These are phyloP conservation scores for Leccinum subtestaceum DNA, from an alignment of 768 basidiomycete genomes.

Conservation along the genomic window DNA sequence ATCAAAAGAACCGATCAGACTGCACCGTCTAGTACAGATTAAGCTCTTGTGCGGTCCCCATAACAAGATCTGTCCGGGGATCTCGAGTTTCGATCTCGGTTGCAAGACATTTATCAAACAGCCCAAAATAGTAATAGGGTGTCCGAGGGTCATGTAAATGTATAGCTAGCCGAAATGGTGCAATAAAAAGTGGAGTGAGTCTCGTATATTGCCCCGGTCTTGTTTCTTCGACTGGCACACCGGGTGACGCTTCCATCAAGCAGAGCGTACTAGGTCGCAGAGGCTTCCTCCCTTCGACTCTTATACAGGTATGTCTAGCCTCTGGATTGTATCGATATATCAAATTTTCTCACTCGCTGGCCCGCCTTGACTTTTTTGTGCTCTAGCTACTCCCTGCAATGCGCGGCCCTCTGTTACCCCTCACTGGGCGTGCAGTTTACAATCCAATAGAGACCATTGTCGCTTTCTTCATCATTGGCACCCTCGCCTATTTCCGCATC, in stretches of 20 bases:
- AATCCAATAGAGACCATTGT: slow-evolving; percentile 90
- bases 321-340: neutral
- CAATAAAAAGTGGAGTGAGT: slow-evolving; percentile 32
- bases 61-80: neutral
- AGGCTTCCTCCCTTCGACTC: neutral
- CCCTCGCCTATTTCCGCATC: slow-evolving; percentile 93
- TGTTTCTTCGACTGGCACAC: neutral
- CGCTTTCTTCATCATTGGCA: slow-evolving; percentile 82
- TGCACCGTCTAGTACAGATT: neutral
- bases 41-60: neutral
- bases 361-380: neutral
- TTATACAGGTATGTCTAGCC: neutral
- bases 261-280: neutral
- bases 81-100: neutral
- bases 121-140: slow-evolving; percentile 14
- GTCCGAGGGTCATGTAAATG: slow-evolving; percentile 20
- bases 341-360: neutral
- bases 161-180: slow-evolving; percentile 23
- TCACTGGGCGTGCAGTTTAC: slow-evolving; percentile 70
- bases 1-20: neutral
- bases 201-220: neutral
- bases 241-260: neutral
- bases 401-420: slow-evolving; percentile 62
- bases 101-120: neutral
- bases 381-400: slow-evolving; percentile 30